These are phyloP conservation scores for Mentha longifolia DNA, from an alignment of 257 asterid genomes.

Conservation along the genomic window DNA sequence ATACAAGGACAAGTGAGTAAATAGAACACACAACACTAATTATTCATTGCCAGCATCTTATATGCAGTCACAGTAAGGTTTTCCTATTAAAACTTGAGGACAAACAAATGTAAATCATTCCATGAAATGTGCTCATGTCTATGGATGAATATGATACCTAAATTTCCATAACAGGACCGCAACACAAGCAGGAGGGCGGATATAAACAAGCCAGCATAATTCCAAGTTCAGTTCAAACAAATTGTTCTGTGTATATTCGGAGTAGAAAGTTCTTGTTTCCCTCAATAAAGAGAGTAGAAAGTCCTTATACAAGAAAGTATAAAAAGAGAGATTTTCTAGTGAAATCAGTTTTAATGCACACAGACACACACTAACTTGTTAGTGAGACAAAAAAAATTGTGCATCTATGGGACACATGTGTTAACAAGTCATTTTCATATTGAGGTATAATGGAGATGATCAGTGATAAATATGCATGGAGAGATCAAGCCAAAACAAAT, in stretches of 20 bases:
- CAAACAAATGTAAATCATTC: conserved; percentile 9
- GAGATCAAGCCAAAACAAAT: conserved; percentile 7
- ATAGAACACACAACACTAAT: conserved; percentile 5
- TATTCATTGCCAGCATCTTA: background rate
- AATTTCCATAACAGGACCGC: background rate
- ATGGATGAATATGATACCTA: conserved; percentile 15
- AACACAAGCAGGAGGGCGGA: conserved; percentile 18
- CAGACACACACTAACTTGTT: conserved; percentile 1
- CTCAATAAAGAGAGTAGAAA: background rate
- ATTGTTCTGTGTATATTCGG: background rate
- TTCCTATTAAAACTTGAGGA: conserved; percentile 12
- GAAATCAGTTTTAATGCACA: background rate
- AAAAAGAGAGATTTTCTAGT: background rate
- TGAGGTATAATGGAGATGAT: conserved; percentile 17
- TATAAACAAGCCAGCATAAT: conserved; percentile 14
- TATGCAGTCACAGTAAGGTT: background rate
- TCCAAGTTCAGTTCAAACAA: conserved; percentile 21
- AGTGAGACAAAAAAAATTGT: conserved; percentile 3
- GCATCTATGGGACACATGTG: background rate
- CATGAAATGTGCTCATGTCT: conserved; percentile 17
- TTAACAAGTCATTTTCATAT: background rate
- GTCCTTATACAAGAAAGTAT: conserved; percentile 5
- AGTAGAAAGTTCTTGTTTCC: background rate
- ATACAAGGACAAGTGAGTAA: conserved; percentile 6
- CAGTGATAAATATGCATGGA: background rate